Evolutionary conservation across 1,284 basidiomycete species (phyloP), one percentile per base, ranked within the genome.

Genomic region (Boletus smithii): DNA sequence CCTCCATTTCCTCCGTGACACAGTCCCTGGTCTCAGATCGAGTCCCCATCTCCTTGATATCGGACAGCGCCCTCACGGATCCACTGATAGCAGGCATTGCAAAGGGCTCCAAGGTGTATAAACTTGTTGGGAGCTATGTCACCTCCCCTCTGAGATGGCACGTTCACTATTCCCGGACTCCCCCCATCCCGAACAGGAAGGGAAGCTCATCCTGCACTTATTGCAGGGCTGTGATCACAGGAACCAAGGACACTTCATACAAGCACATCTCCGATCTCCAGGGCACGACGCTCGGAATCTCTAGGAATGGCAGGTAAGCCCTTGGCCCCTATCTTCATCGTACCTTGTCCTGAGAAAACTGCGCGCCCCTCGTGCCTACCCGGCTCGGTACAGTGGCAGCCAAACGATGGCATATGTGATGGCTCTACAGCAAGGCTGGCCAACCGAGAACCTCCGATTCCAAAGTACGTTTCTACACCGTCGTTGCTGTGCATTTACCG

Each of bases 401-500:
- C 87, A 95, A 65, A 92, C 92, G 8, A 97, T 98, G 94, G 95
- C 93, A 2, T 89, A 85, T 53, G 92, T 97, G 20, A 91, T 97
- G 85, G 91, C 88, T 3, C 71, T 92, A 30, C 85, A 95, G 53
- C 82, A 94, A 62, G 81, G 83, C 14, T 95, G 92, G 92, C 67
- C 74, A 3, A 84, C 85, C 0, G 73, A 80, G 38, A 63, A 77
- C n/a, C 66, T 91, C 46, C 74, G 83, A 57, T 95, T 94, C 63
- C 76, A 88, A 74, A 80, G 92, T 88, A 54, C n/a, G n/a, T n/a
- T n/a, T n/a, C n/a, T n/a, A n/a, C n/a, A n/a, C n/a, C n/a, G n/a
- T n/a, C n/a, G n/a, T n/a, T n/a, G n/a, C n/a, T n/a, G n/a, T n/a
- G n/a, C n/a, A n/a, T n/a, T n/a, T n/a, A n/a, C n/a, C n/a, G n/a